Percentiles rank a stretch among this genome's conserved stretches.
phyloP scores from a whole-genome alignment of 2,329 filamentous ascomycete genomes.

The Pseudopithomyces chartarum region DNA sequence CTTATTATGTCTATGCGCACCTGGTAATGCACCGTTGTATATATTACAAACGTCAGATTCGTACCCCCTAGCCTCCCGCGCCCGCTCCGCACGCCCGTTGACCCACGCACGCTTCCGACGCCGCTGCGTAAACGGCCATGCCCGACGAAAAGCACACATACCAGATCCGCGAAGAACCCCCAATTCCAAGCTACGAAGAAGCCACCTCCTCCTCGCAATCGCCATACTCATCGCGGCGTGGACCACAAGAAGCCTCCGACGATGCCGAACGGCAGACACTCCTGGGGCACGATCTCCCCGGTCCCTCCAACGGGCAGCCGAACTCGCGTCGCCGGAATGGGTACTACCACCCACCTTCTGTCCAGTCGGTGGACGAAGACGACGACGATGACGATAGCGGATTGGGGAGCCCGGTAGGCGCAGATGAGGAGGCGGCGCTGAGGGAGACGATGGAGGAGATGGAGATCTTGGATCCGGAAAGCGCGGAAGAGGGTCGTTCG shows the following conservation, averaged over 20 bases:
- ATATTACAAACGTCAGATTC: slow-evolving; percentile 1
- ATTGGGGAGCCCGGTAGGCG: slow-evolving; percentile 58
- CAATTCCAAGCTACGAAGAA: slow-evolving; percentile 85
- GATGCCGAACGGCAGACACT: slow-evolving; percentile 80
- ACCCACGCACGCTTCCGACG: slow-evolving; percentile 9
- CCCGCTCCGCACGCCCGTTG: slow-evolving; percentile 10
- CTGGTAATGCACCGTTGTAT: slow-evolving; percentile 19
- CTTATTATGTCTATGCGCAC: slow-evolving; percentile 35
- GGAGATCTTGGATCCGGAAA: slow-evolving; percentile 46
- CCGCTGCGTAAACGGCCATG: slow-evolving; percentile 31
- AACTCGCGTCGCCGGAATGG: slow-evolving; percentile 42
- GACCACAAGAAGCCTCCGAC: slow-evolving; percentile 66
- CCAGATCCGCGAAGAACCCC: slow-evolving; percentile 58
- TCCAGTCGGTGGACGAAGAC: slow-evolving; percentile 67
- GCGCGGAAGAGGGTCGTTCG: slow-evolving; percentile 35
- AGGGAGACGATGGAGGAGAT: slow-evolving; percentile 83
- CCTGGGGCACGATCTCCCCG: slow-evolving; percentile 58
- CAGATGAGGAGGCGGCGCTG: slow-evolving; percentile 65
- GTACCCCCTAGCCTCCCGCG: slow-evolving; percentile 12
- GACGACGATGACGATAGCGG: slow-evolving; percentile 52
- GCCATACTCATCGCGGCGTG: slow-evolving; percentile 59
- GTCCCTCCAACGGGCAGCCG: slow-evolving; percentile 19
- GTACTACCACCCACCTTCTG: slow-evolving; percentile 77
- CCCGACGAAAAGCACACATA: slow-evolving; percentile 48
- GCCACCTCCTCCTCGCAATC: slow-evolving; percentile 68